phyloP scores from a whole-genome alignment of 352 stramenopile species.

The Globisporangium cystogenes region DNA sequence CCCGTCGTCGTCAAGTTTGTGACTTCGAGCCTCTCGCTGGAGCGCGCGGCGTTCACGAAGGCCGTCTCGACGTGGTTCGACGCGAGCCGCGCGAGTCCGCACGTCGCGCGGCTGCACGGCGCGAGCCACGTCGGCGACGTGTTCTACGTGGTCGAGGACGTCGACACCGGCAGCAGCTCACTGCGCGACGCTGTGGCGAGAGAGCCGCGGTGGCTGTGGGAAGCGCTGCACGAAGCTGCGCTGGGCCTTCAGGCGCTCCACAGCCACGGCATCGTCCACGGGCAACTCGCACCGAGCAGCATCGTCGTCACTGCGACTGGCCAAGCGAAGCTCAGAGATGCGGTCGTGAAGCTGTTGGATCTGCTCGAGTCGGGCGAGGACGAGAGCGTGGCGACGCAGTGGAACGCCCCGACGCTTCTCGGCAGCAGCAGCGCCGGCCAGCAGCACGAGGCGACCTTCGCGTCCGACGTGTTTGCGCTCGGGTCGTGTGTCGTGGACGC shows the following conservation, averaged over 20 bases:
- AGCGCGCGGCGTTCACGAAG: neutral
- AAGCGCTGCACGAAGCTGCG: slow-evolving; percentile 1
- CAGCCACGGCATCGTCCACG: slow-evolving; percentile 1
- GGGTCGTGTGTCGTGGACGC: slow-evolving; percentile 1
- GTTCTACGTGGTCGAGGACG: slow-evolving; percentile 3
- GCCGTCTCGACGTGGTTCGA: slow-evolving; percentile 1
- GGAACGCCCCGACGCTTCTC: neutral
- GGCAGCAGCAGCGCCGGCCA: neutral
- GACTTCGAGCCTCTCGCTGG: neutral
- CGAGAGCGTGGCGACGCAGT: neutral
- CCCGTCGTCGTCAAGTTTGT: slow-evolving; percentile 2
- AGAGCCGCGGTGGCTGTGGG: neutral
- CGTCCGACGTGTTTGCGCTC: slow-evolving; percentile 5
- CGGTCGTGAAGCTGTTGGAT: neutral
- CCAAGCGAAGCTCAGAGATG: slow-evolving; percentile 2
- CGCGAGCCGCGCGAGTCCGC: neutral
- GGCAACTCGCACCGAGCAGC: neutral
- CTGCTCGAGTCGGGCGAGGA: neutral
- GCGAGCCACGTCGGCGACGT: slow-evolving; percentile 7
- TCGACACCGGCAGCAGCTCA: neutral
- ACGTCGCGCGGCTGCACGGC: slow-evolving; percentile 2
- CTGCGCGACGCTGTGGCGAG: neutral
- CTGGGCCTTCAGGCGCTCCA: slow-evolving; percentile 6
- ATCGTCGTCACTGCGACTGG: neutral
- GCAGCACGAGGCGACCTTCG: neutral